Evolutionary conservation across 345 rosid species (phyloP), one percentile per base, ranked within the genome.

Genomic region (Turnera subulata): DNA sequence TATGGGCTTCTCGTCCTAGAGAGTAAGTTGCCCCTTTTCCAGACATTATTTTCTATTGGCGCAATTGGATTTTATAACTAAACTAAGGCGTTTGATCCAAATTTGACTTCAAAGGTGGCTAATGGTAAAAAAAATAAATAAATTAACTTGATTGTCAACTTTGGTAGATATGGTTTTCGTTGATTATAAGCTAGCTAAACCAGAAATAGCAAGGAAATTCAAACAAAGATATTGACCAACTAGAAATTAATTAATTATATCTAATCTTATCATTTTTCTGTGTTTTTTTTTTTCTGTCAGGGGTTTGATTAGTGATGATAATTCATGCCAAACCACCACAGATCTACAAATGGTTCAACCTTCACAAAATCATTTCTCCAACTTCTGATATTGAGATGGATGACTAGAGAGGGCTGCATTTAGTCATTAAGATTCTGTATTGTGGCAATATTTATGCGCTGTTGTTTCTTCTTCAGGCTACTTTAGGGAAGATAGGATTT

Each of bases 1-100:
- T 93, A 14, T 89, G 99, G 97, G 73, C 78, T 15, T 85, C 97
- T 46, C 96, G 95, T 53, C 96, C 99, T 12, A 72, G 96, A 75
- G 97, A 89, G 98, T 89, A 79, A 77, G 86, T 21, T 17, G 0
- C 4, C 9, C 2, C 17, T 19, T 14, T 21, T 4, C n/a, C n/a
- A n/a, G n/a, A n/a, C n/a, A n/a, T n/a, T n/a, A n/a, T n/a, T n/a
- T n/a, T n/a, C n/a, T n/a, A n/a, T n/a, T n/a, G n/a, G n/a, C n/a
- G n/a, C n/a, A n/a, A n/a, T n/a, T n/a, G n/a, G n/a, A 0, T 12
- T 44, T 17, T 24, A 25, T 1, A 16, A 14, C 2, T 33, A 29
- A 3, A 29, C n/a, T n/a, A n/a, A n/a, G n/a, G n/a, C n/a, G n/a
- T n/a, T n/a, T n/a, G n/a, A n/a, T n/a, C n/a, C n/a, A n/a, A n/a